A percentile compares a stretch with the other conserved stretches of the same genome.
These are phyloP conservation scores for Cercophora scortea DNA, from an alignment of 495 filamentous ascomycete species.

Conservation along the genomic window DNA sequence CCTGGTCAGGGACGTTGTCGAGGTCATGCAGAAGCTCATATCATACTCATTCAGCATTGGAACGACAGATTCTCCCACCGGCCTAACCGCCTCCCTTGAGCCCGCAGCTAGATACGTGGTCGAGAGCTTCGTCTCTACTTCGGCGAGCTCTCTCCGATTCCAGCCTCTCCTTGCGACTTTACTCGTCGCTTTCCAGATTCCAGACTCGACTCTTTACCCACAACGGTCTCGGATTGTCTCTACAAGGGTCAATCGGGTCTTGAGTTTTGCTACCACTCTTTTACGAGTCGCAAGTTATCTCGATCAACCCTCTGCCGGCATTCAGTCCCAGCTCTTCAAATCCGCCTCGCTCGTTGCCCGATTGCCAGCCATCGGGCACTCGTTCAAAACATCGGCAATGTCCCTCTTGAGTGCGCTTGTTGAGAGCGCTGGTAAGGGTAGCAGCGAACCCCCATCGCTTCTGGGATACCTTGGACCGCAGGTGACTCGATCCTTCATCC, in stretches of 20 bases:
- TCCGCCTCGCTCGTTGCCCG: constrained; percentile 65
- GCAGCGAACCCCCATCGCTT: constrained; percentile 76
- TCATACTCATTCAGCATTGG: constrained; percentile 67
- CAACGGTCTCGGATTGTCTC: constrained; percentile 49
- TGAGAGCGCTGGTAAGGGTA: constrained; percentile 50
- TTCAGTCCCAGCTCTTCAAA: constrained; percentile 77
- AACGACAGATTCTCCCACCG: constrained; percentile 45
- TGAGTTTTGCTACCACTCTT: constrained; percentile 60
- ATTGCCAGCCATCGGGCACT: constrained; percentile 64
- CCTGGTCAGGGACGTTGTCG: constrained; percentile 47
- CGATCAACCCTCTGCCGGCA: constrained; percentile 47
- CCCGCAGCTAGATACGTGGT: constrained; percentile 66
- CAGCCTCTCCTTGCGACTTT: constrained; percentile 70
- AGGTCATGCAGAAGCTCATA: constrained; percentile 62
- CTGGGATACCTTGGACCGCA: constrained; percentile 80
- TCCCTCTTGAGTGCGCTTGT: constrained; percentile 69
- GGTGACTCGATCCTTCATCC: constrained; percentile 73
- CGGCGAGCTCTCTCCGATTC: constrained; percentile 60
- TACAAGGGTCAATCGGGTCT: constrained; percentile 52
- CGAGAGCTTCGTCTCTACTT: constrained; percentile 64
- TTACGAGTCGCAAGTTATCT: constrained; percentile 61
- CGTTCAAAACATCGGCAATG: constrained; percentile 57
- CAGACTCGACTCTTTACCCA: constrained; percentile 56
- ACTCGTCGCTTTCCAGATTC: constrained; percentile 56
- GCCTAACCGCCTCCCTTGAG: constrained; percentile 53